These are phyloP conservation scores for Mucuna pruriens DNA, from an alignment of 306 rosid genomes.

Conservation along the genomic window DNA sequence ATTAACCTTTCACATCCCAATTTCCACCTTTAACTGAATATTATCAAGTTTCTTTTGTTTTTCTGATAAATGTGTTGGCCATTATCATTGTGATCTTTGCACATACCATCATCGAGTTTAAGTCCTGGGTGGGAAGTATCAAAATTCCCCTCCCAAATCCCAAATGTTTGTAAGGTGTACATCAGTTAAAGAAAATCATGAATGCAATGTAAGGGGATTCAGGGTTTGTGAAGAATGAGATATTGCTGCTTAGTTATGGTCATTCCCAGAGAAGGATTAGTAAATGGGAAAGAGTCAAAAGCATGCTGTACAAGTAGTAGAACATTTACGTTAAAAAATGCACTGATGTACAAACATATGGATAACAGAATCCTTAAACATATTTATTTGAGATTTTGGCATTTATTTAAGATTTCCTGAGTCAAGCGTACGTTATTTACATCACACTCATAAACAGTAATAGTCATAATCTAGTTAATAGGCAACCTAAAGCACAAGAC, in stretches of 20 bases:
- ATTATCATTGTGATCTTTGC: background rate
- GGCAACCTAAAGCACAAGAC: slow-evolving; percentile 49
- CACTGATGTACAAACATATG: background rate
- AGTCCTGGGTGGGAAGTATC: background rate
- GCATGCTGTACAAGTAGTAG: background rate
- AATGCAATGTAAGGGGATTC: background rate
- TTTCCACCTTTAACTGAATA: background rate
- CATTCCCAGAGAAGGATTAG: background rate
- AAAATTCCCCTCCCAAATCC: background rate
- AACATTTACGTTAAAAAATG: background rate
- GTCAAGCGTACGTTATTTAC: background rate
- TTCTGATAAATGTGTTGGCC: background rate
- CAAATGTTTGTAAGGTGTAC: background rate
- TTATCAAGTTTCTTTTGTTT: background rate
- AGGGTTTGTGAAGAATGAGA: slow-evolving; percentile 17
- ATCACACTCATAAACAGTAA: slow-evolving; percentile 4
- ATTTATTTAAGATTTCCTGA: background rate
- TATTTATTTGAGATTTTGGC: background rate
- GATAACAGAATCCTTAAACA: background rate
- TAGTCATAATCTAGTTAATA: slow-evolving; percentile 1
- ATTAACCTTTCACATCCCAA: background rate
- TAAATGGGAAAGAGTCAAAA: background rate
- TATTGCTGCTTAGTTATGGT: background rate
- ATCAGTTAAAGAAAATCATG: background rate
- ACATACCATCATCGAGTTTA: background rate